Percentiles rank a stretch among this genome's conserved stretches.
These are phyloP conservation scores for Zygosaccharomyces kombuchaensis DNA, from an alignment of 805 yeast genomes.

Conservation along the genomic window DNA sequence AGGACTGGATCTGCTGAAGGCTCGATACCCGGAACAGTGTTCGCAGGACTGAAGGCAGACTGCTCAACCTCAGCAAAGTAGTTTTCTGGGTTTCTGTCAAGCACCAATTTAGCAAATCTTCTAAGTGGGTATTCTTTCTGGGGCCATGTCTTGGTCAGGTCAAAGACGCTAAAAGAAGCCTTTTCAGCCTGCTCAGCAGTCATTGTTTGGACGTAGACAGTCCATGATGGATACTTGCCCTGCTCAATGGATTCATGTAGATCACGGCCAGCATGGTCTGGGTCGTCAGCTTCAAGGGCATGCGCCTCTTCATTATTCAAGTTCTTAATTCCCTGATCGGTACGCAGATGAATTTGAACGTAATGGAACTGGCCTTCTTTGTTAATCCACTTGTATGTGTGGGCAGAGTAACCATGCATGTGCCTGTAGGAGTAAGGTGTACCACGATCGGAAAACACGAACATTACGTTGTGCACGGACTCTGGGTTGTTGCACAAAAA, in stretches of 20 bases:
- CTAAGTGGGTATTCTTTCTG: slow-evolving; percentile 52
- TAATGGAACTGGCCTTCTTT: slow-evolving; percentile 71
- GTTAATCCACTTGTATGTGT: slow-evolving; percentile 76
- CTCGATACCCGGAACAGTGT: slow-evolving; percentile 61
- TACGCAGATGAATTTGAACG: slow-evolving; percentile 69
- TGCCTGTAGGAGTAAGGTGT: slow-evolving; percentile 71
- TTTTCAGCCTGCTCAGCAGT: slow-evolving; percentile 52
- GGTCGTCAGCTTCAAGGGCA: slow-evolving; percentile 39
- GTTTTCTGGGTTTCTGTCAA: slow-evolving; percentile 50
- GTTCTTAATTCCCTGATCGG: slow-evolving; percentile 58
- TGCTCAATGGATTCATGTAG: slow-evolving; percentile 41
- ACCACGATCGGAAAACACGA: slow-evolving; percentile 75
- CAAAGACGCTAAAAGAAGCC: slow-evolving; percentile 45
- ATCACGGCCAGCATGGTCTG: slow-evolving; percentile 41
- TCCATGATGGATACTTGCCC: slow-evolving; percentile 46
- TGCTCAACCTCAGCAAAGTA: slow-evolving; percentile 44
- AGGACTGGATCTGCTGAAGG: slow-evolving; percentile 69
- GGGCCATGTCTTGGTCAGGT: slow-evolving; percentile 57
- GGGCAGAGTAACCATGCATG: slow-evolving; percentile 84
- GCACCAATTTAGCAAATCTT: slow-evolving; percentile 44
- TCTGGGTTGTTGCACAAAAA: slow-evolving; percentile 66
- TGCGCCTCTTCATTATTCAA: slow-evolving; percentile 40
- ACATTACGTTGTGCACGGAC: slow-evolving; percentile 68
- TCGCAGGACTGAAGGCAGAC: slow-evolving; percentile 62
- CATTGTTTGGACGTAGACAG: slow-evolving; percentile 51